Base-by-base conservation (phyloP, 2,329 filamentous ascomycete genomes). In the Paracoccidioides brasiliensis region DNA sequence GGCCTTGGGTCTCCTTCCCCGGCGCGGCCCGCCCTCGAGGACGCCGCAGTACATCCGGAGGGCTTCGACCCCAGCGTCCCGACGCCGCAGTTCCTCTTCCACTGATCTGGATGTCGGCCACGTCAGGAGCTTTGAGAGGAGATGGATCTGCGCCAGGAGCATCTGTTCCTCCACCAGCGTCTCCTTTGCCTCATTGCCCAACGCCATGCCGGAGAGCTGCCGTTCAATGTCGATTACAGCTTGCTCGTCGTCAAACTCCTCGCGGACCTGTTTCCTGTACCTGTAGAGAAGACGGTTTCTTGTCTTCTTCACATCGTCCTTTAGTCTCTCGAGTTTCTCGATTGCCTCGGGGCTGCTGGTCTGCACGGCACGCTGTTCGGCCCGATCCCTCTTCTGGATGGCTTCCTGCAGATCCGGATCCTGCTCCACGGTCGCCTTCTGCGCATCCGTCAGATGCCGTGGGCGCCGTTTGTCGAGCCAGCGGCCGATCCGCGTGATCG, bases 81-180 rank as follows among this genome's bases (percentile, higher is more conserved):
- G 55, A 22, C 56, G 53, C 41, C 37, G 55, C 58, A 56, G 65
- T 53, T 64, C 56, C 10, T 61, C 59, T 57, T 66, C 12, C 32
- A 54, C 28, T 12, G 41, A 45, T 32, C 14, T 46, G 10, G 10
- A 48, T 40, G 41, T 45, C 15, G 60, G 59, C 56, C 55, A 61
- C 41, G 57, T 62, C 40, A 66, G 58, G 41, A 65, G 58, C 4
- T 42, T 62, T 57, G 61, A 53, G 33, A 66, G 41, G 12, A 66
- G 58, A 57, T 56, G 48, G 45, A 66, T 62, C 58, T 62, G 58
- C 50, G 58, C 42, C 30, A 51, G 56, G 42, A 64, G 60, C 53
- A 43, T 22, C 54, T 59, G 57, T 55, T 64, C 56, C 5, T 38
- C 37, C 51, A 37, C 35, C 42, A 59, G 54, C 41, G 53, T 30